Evolutionary conservation across 768 basidiomycete species (phyloP), one percentile per base, ranked within the genome.

Genomic region (Chiua virens): DNA sequence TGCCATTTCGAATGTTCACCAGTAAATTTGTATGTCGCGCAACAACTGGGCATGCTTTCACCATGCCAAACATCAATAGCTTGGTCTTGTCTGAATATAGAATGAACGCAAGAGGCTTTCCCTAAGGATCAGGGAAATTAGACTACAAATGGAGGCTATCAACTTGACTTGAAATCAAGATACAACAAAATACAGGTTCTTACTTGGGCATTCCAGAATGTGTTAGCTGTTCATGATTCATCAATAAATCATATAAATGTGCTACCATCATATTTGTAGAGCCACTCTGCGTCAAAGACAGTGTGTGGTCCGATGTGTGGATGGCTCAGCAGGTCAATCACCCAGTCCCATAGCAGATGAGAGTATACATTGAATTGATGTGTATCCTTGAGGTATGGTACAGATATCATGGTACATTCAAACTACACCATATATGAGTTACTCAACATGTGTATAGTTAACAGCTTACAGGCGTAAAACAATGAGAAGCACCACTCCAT

Each of bases 221-320:
- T 18, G n/a, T 72, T 41, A 1, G 65, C 73, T 13, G 71, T 72
- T 63, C 72, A 73, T 10, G 75, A 72, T 44, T 77, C 70, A 42
- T 71, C 50, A 21, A 66, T 42, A 37, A 73, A 67, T 0, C 61
- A 55, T 13, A 66, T 55, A 47, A 65, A 73, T 3, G 30, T 7
- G 10, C 45, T 36, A 0, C 64, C 64, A 52, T 71, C 53, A 43
- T 59, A 72, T 25, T 59, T 66, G 47, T 45, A 74, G 6, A 58
- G 49, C 6, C 42, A 50, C 30, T 62, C 30, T 10, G 70, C 70
- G 65, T 73, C 64, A 64, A 72, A 74, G 20, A 57, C 52, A 49
- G 67, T 65, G 13, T 63, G 46, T 0, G 51, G 51, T 9, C 61
- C 54, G 13, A 71, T 55, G 2, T 32, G 30, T 0, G 57, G 59